Evolutionary conservation across 306 rosid genomes (phyloP), one percentile per base, ranked within the genome.

Genomic region (Fragaria ananassa): DNA sequence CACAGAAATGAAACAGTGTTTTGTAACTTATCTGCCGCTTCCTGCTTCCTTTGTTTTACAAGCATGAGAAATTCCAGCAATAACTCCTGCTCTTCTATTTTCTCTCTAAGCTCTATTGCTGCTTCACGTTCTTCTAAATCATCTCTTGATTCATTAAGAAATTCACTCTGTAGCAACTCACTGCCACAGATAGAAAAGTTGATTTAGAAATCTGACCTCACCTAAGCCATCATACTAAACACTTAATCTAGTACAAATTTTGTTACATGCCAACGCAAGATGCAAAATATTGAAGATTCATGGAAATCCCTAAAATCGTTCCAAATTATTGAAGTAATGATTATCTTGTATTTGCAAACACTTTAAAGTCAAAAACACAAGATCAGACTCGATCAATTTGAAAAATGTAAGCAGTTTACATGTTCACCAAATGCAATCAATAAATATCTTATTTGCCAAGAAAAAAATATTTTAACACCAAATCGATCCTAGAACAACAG

Each of bases 101-200:
- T 87, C 82, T 92, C 89, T 74, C 93, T 78, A 39, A 96, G 98
- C 79, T 92, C 90, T 80, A 88, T 75, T 6, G 93, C 97, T 29
- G 93, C 98, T 84, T 96, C 98, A 23, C 96, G 93, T 70, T 96
- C 96, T 85, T 82, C 93, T 75, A 91, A 78, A 41, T 92, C 88
- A 80, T 89, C 96, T 83, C 92, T 85, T 35, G 91, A 90, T 77
- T 92, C 89, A 76, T 87, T 92, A 57, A 96, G 96, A 86, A 96
- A 91, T 54, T 87, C 91, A 6, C 97, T 92, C 74, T 88, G 87
- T 83, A 91, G 85, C 84, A 96, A 87, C 57, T 96, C 98, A 72
- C 99, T 95, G 96, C 14, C 41, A 84, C 78, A 84, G 54, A 81
- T 64, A 75, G 42, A 81, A 80, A 81, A 80, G 53, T 70, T 42